These are phyloP conservation scores for Phaeolepiota aurea DNA, from an alignment of 768 basidiomycete species.

Conservation along the genomic window DNA sequence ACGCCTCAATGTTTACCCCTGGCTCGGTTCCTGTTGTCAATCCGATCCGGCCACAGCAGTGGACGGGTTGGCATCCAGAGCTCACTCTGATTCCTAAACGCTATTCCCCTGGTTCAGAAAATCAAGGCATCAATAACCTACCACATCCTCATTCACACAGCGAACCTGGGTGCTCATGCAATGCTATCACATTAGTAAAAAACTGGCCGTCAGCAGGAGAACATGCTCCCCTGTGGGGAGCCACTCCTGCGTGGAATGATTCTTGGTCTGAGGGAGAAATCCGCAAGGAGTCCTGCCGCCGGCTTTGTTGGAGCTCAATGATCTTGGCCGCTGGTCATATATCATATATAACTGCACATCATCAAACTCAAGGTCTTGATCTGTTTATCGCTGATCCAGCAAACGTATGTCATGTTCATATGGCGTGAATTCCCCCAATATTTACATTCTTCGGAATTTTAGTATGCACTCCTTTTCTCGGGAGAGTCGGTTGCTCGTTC, in stretches of 20 bases:
- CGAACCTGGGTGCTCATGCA: slow-evolving; percentile 35
- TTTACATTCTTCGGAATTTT: slow-evolving; percentile 1
- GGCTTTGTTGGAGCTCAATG: slow-evolving; percentile 69
- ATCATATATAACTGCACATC: slow-evolving; percentile 42
- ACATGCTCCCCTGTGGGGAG: slow-evolving; percentile 53
- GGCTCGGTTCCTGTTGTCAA: slow-evolving; percentile 41
- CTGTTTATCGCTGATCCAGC: slow-evolving; percentile 55
- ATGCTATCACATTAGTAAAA: slow-evolving; percentile 38
- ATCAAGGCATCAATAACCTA: slow-evolving; percentile 3
- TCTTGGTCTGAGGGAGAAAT: slow-evolving; percentile 57
- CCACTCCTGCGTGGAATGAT: slow-evolving; percentile 56
- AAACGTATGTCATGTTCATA: slow-evolving; percentile 39
- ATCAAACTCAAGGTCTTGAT: slow-evolving; percentile 27
- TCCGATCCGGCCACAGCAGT: slow-evolving; percentile 6
- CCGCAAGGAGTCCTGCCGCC: slow-evolving; percentile 60
- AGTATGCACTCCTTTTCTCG: slow-evolving; percentile 72
- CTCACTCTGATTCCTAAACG: neutral
- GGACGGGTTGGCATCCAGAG: slow-evolving; percentile 11
- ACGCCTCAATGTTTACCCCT: slow-evolving; percentile 37
- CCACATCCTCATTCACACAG: slow-evolving; percentile 5
- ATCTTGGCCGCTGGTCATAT: slow-evolving; percentile 57
- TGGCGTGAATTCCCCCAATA: too few relatives aligned
- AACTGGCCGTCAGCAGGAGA: slow-evolving; percentile 43
- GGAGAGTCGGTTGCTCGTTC: slow-evolving; percentile 50
- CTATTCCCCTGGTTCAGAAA: neutral